Evolutionary conservation across 805 yeast genomes (phyloP).

Genomic region (Pichia ethanolica): DNA sequence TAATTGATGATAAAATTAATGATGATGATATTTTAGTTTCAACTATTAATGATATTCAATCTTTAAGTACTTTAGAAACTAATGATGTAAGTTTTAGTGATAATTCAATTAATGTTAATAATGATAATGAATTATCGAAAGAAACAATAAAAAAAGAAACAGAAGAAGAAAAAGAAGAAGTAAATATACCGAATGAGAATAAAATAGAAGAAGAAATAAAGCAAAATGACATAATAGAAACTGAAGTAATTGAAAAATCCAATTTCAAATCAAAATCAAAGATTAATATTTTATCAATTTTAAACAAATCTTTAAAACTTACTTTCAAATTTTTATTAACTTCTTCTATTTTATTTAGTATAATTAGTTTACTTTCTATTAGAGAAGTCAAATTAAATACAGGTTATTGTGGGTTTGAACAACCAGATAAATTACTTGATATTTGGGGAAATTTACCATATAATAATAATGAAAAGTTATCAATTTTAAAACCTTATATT

Average conservation of each 20-base stretch:
- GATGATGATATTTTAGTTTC: background rate
- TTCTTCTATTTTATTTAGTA: background rate
- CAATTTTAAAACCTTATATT: slow-evolving; percentile 20
- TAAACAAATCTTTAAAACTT: no score
- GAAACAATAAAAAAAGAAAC: background rate
- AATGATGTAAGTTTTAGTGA: slow-evolving; percentile 8
- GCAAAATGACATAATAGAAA: background rate
- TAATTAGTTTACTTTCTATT: slow-evolving; percentile 39
- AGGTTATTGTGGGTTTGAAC: slow-evolving; percentile 62
- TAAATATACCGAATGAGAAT: no score
- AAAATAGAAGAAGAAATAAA: no score
- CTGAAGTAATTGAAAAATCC: background rate
- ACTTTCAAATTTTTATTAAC: background rate
- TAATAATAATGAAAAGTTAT: slow-evolving; percentile 3
- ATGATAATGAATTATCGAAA: background rate
- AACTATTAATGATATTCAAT: slow-evolving; percentile 9
- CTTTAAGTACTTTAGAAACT: slow-evolving; percentile 6
- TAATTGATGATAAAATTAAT: background rate
- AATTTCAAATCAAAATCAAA: no score
- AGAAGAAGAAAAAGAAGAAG: background rate
- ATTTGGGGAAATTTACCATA: slow-evolving; percentile 15
- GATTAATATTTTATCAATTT: no score
- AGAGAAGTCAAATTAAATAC: slow-evolving; percentile 52
- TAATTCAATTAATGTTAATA: slow-evolving; percentile 4
- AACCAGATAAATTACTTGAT: background rate